Base-by-base conservation (phyloP, 1,284 basidiomycete species). In the Jaminaea rosea region DNA sequence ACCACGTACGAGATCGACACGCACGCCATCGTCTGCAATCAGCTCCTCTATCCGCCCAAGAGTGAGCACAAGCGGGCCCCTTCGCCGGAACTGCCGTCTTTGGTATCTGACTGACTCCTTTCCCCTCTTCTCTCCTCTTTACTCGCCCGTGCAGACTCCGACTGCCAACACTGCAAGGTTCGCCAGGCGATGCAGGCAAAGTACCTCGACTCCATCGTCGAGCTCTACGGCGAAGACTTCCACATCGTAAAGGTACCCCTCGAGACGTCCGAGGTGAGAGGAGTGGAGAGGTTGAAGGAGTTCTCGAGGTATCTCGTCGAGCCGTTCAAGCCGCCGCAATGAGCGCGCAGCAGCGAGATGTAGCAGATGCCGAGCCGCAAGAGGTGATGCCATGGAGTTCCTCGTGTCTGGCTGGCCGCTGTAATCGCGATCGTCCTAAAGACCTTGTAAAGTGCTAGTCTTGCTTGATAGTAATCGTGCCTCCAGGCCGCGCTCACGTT, bases 21-120 rank as follows among this genome's bases (percentile, higher is more conserved):
- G 42, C 93, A 98, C 76, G 90, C 92, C 74, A 98, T 98, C 66
- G 90, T 98, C 49, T 90, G 97, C 62, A 98, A 98, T 75, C 93
- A 98, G 77, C 79, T 98, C 9, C 79, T 98, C 37, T 97, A 89
- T 80, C 93, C 93, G 19, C 91, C 88, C 78, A 80, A 84, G 72
- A 82, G 87, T 87, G 70, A 61, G 84, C 77, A 21, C 26, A 15
- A 29, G 4, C 3, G 23, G n/a, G 36, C 27, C 21, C 36, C 34
- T 26, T 48, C 36, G 21, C 5, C n/a, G 11, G 9, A 4, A n/a
- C 24, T 8, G 29, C 15, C n/a, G 8, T 10, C 13, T 4, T n/a
- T 9, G 15, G 8, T 9, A 17, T 32, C 17, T 26, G 3, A 11
- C 32, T 2, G 6, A 19, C 2, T 48, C 26, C 15, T 28, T 3